Evolutionary conservation across 495 filamentous ascomycete genomes (phyloP), one percentile per base, ranked within the genome.

Genomic region (Cenococcum geophilum): DNA sequence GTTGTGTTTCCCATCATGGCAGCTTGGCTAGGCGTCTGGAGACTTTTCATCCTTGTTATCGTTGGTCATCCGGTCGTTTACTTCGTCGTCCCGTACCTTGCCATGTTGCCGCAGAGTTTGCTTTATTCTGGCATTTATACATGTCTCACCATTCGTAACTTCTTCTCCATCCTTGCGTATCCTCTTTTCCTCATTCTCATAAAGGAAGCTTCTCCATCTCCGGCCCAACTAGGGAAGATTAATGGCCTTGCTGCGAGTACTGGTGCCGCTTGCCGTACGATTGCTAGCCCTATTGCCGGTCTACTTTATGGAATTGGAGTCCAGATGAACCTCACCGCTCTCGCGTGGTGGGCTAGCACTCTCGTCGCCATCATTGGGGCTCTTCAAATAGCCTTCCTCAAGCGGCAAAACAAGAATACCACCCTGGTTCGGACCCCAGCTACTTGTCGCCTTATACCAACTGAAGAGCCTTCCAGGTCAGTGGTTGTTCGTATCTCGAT

Each of bases 231-330:
- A 48, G 89, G 89, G 14, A 89, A 83, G 68, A 86, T 93, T 58
- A 93, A 93, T 64, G 89, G 89, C 1, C 78, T 92, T 6, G 88
- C 89, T 37, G 89, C 89, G 3, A 89, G 85, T 37, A 87, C 86
- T 4, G 87, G 87, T 4, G 89, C 88, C 0, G 87, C 85, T 9
- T 87, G 85, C 66, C 83, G 89, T 37, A 92, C 88, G 59, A 71
- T 91, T 25, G 85, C 89, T 0, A 86, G 88, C 54, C 89, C 89
- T 0, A 73, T 93, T 23, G 86, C 89, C 1, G 89, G 89, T 0
- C 83, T 83, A 60, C 72, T 92, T 1, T 93, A 92, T 69, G 83
- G 86, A 4, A 64, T 86, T 47, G 87, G 88, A 8, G 78, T 80
- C 51, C 75, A 79, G 47, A 76, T 87, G 34, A 80, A 84, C 32